Conservation (phyloP, 805 yeast species). For the Myxozyma kluyveri region DNA sequence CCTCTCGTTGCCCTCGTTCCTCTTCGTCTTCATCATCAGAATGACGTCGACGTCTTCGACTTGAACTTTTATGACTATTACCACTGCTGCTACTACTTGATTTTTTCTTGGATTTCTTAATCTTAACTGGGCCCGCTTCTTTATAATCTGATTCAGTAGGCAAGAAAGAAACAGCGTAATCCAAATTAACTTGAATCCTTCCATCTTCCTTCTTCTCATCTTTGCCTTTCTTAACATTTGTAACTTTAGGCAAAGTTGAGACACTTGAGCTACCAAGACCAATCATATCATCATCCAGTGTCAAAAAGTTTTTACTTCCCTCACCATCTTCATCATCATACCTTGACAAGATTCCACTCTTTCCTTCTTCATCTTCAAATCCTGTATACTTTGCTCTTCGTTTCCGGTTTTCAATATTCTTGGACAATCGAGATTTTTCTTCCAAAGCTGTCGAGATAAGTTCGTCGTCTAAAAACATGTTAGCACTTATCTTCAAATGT, state of each 20-base stretch:
- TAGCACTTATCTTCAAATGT: constrained; percentile 31
- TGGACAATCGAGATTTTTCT: constrained; percentile 37
- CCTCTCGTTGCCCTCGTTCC: neutral
- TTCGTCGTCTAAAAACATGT: constrained; percentile 34
- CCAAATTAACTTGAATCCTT: constrained; percentile 32
- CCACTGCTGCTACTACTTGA: constrained; percentile 40
- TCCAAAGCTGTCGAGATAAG: constrained; percentile 46
- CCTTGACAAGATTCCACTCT: constrained; percentile 24
- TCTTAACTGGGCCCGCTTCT: constrained; percentile 37
- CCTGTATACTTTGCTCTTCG: constrained; percentile 26
- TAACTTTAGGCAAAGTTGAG: neutral
- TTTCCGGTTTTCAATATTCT: constrained; percentile 28
- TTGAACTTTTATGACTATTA: constrained; percentile 34
- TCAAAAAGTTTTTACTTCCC: constrained; percentile 20
- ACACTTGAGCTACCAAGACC: neutral
- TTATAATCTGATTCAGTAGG: constrained; percentile 36
- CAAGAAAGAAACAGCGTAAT: constrained; percentile 24
- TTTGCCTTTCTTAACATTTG: neutral
- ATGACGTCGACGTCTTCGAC: constrained; percentile 38
- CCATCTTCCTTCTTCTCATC: constrained; percentile 8
- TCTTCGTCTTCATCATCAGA: constrained; percentile 36
- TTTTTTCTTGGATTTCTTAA: constrained; percentile 46
- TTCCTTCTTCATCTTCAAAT: constrained; percentile 34
- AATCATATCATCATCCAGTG: constrained; percentile 25
- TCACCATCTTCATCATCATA: constrained; percentile 33